Evolutionary conservation across 495 filamentous ascomycete species (phyloP).

Genomic region (Cercophora scortea): DNA sequence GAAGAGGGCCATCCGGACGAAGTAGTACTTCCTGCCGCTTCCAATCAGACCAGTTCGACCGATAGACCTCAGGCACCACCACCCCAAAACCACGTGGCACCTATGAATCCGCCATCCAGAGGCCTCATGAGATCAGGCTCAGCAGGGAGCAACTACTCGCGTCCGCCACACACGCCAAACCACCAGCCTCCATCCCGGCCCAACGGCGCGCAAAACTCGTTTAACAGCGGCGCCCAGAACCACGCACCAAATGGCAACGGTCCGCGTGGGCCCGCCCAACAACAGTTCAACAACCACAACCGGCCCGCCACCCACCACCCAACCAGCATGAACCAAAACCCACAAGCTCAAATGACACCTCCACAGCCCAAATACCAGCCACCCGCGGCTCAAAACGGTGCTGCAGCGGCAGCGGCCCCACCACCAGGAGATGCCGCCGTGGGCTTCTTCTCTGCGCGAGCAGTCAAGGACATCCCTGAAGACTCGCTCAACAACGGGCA

Average conservation of each 20-base stretch:
- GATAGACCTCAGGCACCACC: not conserved
- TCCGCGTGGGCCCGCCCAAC: constrained; percentile 9
- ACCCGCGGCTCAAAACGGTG: constrained; percentile 13
- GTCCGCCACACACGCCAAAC: constrained; percentile 30
- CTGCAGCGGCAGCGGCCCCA: constrained; percentile 1
- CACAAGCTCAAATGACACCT: constrained; percentile 26
- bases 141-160: constrained; percentile 16
- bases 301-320: constrained; percentile 6
- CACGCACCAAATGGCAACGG: not conserved
- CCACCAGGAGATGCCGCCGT: constrained; percentile 10
- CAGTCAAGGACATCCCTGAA: constrained; percentile 39
- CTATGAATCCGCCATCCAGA: constrained; percentile 30
- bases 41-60: constrained; percentile 5
- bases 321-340: constrained; percentile 17
- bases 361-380: constrained; percentile 9
- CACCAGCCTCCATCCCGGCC: constrained; percentile 18
- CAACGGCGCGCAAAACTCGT: constrained; percentile 9
- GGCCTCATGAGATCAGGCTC: constrained; percentile 18
- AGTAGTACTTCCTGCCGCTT: constrained; percentile 30
- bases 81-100: constrained; percentile 4
- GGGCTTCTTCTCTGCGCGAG: constrained; percentile 69
- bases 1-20: constrained; percentile 59
- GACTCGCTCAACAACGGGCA: constrained; percentile 25
- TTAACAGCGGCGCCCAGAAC: not conserved
- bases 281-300: constrained; percentile 20